Conservation (phyloP, 495 filamentous ascomycete species). For the Penicillium manginii region DNA sequence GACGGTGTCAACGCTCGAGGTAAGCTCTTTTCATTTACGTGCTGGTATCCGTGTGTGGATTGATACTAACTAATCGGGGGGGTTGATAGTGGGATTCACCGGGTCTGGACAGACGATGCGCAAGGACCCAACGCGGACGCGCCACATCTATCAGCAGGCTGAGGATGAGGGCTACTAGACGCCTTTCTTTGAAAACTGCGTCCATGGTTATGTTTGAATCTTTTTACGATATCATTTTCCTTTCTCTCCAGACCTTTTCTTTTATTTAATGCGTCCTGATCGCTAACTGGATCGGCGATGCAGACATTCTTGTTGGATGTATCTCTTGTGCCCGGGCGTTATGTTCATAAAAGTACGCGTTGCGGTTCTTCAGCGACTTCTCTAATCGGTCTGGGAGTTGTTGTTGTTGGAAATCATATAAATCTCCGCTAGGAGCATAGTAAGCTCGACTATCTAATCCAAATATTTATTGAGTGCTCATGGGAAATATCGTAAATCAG, state of each 20-base stretch:
- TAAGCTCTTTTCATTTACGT: slow-evolving; percentile 36
- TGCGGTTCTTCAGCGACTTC: slow-evolving; percentile 10
- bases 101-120: slow-evolving; percentile 94
- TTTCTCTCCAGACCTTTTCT: slow-evolving; percentile 17
- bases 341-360: neutral
- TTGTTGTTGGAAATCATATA: neutral
- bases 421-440: too few species aligned
- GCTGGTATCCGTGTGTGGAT: too few species aligned
- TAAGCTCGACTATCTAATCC: too few species aligned
- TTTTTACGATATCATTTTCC: slow-evolving; percentile 12
- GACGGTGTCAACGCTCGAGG: slow-evolving; percentile 85
- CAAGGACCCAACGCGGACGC: slow-evolving; percentile 80
- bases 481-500: too few species aligned
- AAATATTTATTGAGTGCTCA: too few species aligned
- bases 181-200: neutral
- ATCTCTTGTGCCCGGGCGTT: slow-evolving; percentile 15
- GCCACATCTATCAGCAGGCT: slow-evolving; percentile 83
- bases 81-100: slow-evolving; percentile 80
- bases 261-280: slow-evolving; percentile 26
- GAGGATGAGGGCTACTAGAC: slow-evolving; percentile 67
- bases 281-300: slow-evolving; percentile 41
- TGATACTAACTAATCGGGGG: slow-evolving; percentile 9
- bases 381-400: neutral
- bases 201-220: slow-evolving; percentile 4
- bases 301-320: slow-evolving; percentile 30